Evolutionary conservation across 495 filamentous ascomycete genomes (phyloP).

Genomic region (Endocarpon pusillum): DNA sequence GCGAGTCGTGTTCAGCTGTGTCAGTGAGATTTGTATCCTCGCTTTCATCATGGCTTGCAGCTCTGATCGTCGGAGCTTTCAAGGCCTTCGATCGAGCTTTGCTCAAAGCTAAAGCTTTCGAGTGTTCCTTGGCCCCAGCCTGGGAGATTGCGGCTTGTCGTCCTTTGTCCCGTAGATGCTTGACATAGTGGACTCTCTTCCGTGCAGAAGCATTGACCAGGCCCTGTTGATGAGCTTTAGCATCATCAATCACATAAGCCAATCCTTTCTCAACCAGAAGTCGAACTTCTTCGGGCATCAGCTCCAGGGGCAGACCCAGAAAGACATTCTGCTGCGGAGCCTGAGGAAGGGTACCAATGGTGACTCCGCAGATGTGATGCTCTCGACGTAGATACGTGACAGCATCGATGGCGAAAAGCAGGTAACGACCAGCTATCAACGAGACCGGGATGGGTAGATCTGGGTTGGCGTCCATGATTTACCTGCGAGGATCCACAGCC

Average conservation of each 20-base stretch:
- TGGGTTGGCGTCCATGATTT: slow-evolving; percentile 25
- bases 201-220: slow-evolving; percentile 39
- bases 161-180: slow-evolving; percentile 29
- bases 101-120: slow-evolving; percentile 24
- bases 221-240: slow-evolving; percentile 40
- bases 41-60: slow-evolving; percentile 11
- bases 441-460: slow-evolving; percentile 62
- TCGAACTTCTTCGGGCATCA: slow-evolving; percentile 80
- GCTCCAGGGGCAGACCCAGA: slow-evolving; percentile 68
- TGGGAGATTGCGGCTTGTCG: slow-evolving; percentile 24
- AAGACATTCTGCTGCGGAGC: slow-evolving; percentile 91
- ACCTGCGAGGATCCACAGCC: no score
- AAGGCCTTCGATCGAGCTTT: slow-evolving; percentile 8
- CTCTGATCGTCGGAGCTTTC: slow-evolving; percentile 1
- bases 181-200: slow-evolving; percentile 31
- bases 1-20: no score
- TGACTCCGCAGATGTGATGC: slow-evolving; percentile 74
- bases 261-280: slow-evolving; percentile 65
- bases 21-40: slow-evolving; percentile 31
- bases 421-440: slow-evolving; percentile 60
- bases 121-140: slow-evolving; percentile 21
- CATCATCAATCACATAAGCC: slow-evolving; percentile 67
- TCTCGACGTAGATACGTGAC: slow-evolving; percentile 64
- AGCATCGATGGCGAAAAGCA: slow-evolving; percentile 73
- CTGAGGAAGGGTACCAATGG: slow-evolving; percentile 79